Percentiles rank a stretch among this genome's conserved stretches.
phyloP scores from a whole-genome alignment of 768 basidiomycete species.

The Suillus ampliporus region DNA sequence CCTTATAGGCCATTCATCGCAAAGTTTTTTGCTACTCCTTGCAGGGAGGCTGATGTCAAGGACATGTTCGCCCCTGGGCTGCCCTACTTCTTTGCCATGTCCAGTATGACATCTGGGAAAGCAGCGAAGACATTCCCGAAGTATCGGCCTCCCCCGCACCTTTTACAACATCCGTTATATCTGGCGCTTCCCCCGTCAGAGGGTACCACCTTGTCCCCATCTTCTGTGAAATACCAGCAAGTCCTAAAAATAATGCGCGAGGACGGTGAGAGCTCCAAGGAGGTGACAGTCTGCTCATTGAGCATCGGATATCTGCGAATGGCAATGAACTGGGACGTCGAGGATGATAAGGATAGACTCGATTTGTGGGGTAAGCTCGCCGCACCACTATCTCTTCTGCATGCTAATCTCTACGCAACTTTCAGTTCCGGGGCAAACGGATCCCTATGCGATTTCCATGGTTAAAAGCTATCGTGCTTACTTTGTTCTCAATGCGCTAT shows the following conservation, averaged over 20 bases:
- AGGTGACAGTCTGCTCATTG: background rate
- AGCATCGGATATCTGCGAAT: background rate
- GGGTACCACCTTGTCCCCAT: background rate
- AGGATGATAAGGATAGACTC: background rate
- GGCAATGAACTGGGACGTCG: background rate
- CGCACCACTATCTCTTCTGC: too few relatives aligned
- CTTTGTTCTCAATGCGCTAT: conserved; percentile 15
- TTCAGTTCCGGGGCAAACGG: conserved; percentile 19
- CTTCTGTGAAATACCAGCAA: background rate
- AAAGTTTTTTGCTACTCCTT: conserved; percentile 13
- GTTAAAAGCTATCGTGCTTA: conserved; percentile 18
- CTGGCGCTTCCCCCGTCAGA: background rate
- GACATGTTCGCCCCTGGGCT: conserved; percentile 30
- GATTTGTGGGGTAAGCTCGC: background rate
- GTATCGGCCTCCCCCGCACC: conserved; percentile 14
- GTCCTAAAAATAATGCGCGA: background rate
- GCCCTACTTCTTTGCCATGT: conserved; percentile 25
- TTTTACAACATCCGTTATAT: background rate
- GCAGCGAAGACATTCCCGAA: conserved; percentile 26
- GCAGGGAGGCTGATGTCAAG: conserved; percentile 18
- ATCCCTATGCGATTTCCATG: conserved; percentile 25
- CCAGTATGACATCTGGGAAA: conserved; percentile 25
- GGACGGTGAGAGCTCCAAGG: background rate
- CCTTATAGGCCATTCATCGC: conserved; percentile 24
- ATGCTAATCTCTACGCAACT: background rate